phyloP scores from a whole-genome alignment of 345 rosid genomes.

The Rhodomyrtus tomentosa region DNA sequence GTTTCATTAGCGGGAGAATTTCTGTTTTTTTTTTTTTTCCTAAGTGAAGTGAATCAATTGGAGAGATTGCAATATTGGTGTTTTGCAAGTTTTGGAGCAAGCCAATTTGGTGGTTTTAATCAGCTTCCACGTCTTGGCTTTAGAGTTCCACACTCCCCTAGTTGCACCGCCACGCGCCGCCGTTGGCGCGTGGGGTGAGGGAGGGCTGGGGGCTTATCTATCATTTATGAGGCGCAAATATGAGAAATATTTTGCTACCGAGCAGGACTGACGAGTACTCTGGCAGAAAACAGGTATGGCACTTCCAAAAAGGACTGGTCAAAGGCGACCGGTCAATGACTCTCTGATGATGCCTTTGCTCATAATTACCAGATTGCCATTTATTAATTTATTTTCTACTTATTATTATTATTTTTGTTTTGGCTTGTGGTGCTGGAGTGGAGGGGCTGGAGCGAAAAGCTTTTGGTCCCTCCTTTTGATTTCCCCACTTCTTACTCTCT shows the following conservation, averaged over 20 bases:
- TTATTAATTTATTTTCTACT: constrained; percentile 6
- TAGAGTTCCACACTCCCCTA: background rate
- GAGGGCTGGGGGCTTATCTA: background rate
- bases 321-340: constrained; percentile 47
- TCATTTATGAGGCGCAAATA: constrained; percentile 17
- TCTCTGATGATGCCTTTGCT: constrained; percentile 1
- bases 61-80: background rate
- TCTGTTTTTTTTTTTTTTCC: background rate
- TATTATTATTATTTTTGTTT: constrained; percentile 9
- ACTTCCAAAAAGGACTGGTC: constrained; percentile 24
- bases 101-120: background rate
- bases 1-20: background rate
- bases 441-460: background rate
- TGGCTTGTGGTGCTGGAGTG: background rate
- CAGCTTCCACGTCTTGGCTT: background rate
- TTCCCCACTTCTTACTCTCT: background rate
- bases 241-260: constrained; percentile 1
- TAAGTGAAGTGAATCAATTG: background rate
- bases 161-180: background rate
- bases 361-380: constrained; percentile 20
- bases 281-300: constrained; percentile 2
- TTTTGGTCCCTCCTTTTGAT: constrained; percentile 1
- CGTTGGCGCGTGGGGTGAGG: background rate
- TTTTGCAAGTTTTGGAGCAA: background rate
- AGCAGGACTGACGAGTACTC: background rate